Evolutionary conservation across 371 early-diverging fungal species (phyloP).

Genomic region (Mortierella sp.): DNA sequence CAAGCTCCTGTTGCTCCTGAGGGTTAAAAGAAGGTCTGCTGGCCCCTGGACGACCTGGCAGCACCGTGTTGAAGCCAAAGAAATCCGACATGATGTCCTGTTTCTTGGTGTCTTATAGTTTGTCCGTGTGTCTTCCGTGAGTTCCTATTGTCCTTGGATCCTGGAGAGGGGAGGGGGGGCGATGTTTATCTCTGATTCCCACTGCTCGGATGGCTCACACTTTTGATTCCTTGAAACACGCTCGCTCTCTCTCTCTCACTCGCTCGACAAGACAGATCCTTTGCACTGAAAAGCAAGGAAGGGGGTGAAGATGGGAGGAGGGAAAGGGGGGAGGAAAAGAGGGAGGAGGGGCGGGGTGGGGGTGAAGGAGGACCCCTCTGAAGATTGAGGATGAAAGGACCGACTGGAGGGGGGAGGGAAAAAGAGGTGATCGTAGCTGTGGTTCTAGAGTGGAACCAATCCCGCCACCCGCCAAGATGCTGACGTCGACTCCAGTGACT

Average conservation of each 20-base stretch:
- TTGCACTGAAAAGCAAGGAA: neutral
- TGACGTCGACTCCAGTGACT: neutral
- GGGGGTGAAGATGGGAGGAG: constrained; percentile 1
- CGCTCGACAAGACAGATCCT: neutral
- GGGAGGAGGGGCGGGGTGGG: neutral
- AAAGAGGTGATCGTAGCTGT: neutral
- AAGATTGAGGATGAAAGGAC: neutral
- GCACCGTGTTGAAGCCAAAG: constrained; percentile 67
- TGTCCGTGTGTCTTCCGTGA: neutral
- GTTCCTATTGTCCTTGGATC: no score
- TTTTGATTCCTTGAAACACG: constrained; percentile 3
- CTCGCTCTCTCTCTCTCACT: constrained; percentile 12
- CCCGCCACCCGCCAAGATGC: neutral
- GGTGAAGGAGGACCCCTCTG: no score
- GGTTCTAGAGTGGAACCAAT: neutral
- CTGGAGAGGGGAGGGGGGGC: no score
- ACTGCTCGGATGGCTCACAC: neutral
- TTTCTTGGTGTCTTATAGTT: neutral
- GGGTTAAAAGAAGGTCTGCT: constrained; percentile 48
- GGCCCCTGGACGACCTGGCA: constrained; percentile 65
- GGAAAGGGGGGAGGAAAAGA: constrained; percentile 6
- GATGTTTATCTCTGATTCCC: no score
- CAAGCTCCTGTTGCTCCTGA: constrained; percentile 58
- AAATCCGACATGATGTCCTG: constrained; percentile 36
- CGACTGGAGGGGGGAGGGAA: constrained; percentile 6